Base-by-base conservation (phyloP, 1,284 basidiomycete genomes). In the Jaminaea rosea region DNA sequence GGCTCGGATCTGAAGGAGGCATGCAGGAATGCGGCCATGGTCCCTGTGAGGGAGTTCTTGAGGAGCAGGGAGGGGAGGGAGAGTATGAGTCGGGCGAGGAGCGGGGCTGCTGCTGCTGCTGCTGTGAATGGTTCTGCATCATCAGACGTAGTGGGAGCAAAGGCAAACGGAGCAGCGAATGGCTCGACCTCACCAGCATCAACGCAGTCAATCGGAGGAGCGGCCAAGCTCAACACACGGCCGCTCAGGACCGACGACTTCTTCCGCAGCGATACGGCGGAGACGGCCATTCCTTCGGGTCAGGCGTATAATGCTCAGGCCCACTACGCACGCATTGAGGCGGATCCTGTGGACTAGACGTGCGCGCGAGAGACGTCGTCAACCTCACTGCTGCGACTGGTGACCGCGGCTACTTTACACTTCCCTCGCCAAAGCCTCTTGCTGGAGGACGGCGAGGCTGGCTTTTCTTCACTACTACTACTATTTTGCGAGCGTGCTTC, bases 1-100 rank as follows among this genome's bases (percentile, higher is more conserved):
- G 93, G 93, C 3, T 90, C 87, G 6, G 94, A 98, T 74, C 76
- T 98, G 45, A 85, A 86, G 66, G 94, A 99, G 77, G 79, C 93
- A n/a, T 98, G 93, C 74, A 80, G 94, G 47, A 89, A 68, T n/a
- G 75, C 75, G 10, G 74, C 74, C 5, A 77, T 76, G 75, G 58
- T 67, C 13, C 72, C 72, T 5, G 70, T 73, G 15, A 62, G 72
- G 21, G 72, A 74, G 49, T 67, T 67, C 46, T 52, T 74, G 46
- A 58, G 70, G 34, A 69, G 67, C 52, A 61, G 59, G 13, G 54
- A 58, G 23, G 67, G 65, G 9, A 55, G 58, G 21, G 59, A 65
- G 44, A 42, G 39, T 23, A 17, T 42, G 19, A 15, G 23, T 11
- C 13, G 23, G 39, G 39, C 19, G 23, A 15, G 39, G 17, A 45